These are phyloP conservation scores for Pseudogymnoascus sp. DNA, from an alignment of 2,329 filamentous ascomycete species.

Conservation along the genomic window DNA sequence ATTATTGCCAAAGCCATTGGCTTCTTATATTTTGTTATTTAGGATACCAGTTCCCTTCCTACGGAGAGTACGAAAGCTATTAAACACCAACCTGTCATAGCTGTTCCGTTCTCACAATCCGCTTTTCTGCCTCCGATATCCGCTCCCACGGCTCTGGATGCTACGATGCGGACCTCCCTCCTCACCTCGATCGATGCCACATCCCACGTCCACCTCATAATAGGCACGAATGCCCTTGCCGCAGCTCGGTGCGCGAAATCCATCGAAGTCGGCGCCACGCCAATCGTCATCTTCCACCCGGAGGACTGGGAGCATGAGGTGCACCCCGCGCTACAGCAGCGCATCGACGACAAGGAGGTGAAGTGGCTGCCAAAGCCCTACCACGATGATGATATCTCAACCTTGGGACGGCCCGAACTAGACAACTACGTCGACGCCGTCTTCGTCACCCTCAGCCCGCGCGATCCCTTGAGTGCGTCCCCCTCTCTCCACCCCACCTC, in stretches of 20 bases:
- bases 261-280: constrained; percentile 70
- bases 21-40: neutral
- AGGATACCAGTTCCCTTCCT: neutral
- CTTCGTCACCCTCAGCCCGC: constrained; percentile 64
- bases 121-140: neutral
- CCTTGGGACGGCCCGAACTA: constrained; percentile 72
- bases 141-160: neutral
- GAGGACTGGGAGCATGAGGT: constrained; percentile 39
- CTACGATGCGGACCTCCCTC: constrained; percentile 37
- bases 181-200: constrained; percentile 65
- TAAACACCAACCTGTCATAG: neutral
- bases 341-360: constrained; percentile 58
- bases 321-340: constrained; percentile 50
- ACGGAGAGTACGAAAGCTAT: neutral
- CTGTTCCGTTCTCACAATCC: neutral
- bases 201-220: constrained; percentile 69
- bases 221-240: constrained; percentile 84
- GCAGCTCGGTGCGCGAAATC: constrained; percentile 73
- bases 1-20: neutral
- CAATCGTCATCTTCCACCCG: constrained; percentile 68
- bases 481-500: neutral
- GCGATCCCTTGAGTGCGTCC: constrained; percentile 34
- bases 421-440: constrained; percentile 78
- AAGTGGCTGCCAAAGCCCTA: constrained; percentile 61
- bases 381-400: constrained; percentile 61